Conservation (phyloP, 345 rosid genomes). For the Euphorbia tirucalli region DNA sequence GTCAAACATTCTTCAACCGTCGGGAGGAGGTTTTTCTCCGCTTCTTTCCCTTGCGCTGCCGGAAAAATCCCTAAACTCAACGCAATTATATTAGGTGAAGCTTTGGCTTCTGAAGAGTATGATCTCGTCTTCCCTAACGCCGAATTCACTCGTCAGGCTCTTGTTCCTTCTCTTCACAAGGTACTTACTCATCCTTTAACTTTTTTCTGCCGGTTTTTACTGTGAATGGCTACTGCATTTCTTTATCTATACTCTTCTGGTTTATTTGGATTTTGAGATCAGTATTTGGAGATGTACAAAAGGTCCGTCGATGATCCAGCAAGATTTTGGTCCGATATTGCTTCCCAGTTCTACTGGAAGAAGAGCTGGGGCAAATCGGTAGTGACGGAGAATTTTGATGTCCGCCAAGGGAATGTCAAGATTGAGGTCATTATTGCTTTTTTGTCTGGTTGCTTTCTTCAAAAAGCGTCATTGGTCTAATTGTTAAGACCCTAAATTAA, state of each 20-base stretch:
- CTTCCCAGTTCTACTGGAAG: constrained; percentile 85
- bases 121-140: constrained; percentile 71
- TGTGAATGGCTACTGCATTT: neutral
- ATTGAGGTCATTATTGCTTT: constrained; percentile 53
- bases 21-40: neutral
- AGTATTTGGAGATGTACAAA: constrained; percentile 89
- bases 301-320: constrained; percentile 79
- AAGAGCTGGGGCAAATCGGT: constrained; percentile 65
- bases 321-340: constrained; percentile 89
- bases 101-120: constrained; percentile 83
- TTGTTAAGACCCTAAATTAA: neutral
- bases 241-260: neutral
- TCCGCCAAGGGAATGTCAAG: constrained; percentile 58
- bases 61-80: constrained; percentile 59
- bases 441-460: neutral
- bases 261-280: constrained; percentile 1
- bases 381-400: constrained; percentile 70
- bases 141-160: constrained; percentile 68
- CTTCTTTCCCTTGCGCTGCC: constrained; percentile 58
- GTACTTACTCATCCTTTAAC: constrained; percentile 25
- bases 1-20: neutral
- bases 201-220: neutral
- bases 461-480: neutral
- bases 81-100: constrained; percentile 74
- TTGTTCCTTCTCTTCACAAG: constrained; percentile 72